Evolutionary conservation across 805 yeast genomes (phyloP).

Genomic region (Monosporozyma aerobia): DNA sequence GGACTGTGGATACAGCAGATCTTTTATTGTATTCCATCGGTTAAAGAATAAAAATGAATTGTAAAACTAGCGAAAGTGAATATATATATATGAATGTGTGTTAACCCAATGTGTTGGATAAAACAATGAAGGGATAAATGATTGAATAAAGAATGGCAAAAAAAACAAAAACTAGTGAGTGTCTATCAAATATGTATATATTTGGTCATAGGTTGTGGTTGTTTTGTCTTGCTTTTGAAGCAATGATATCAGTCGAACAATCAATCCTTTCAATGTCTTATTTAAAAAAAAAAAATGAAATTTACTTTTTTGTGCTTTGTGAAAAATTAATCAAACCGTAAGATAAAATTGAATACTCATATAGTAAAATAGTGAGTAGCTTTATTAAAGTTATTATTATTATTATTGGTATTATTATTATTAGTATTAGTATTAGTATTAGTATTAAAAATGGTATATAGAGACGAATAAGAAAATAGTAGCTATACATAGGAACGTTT

Average conservation of each 20-base stretch:
- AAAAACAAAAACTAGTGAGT: neutral
- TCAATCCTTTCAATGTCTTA: neutral
- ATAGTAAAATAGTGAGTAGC: neutral
- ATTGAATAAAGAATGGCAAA: neutral
- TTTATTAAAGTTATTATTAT: too few relatives aligned
- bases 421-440: neutral
- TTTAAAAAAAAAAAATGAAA: too few relatives aligned
- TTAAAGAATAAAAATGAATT: neutral
- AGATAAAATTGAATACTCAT: neutral
- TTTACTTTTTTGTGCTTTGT: neutral
- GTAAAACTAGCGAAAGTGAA: neutral
- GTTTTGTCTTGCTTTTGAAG: neutral
- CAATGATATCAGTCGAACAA: neutral
- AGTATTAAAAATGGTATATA: neutral
- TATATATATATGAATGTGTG: neutral
- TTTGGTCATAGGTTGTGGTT: neutral
- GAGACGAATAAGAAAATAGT: neutral
- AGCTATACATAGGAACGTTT: neutral
- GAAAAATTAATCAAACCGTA: neutral
- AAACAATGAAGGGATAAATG: neutral
- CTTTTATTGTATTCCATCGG: conserved; percentile 21
- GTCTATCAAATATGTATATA: neutral
- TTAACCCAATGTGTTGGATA: neutral
- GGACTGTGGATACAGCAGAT: conserved; percentile 25
- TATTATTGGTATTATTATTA: too few relatives aligned